phyloP scores from a whole-genome alignment of 129 eudicot genomes.

The Sambucus nigra region DNA sequence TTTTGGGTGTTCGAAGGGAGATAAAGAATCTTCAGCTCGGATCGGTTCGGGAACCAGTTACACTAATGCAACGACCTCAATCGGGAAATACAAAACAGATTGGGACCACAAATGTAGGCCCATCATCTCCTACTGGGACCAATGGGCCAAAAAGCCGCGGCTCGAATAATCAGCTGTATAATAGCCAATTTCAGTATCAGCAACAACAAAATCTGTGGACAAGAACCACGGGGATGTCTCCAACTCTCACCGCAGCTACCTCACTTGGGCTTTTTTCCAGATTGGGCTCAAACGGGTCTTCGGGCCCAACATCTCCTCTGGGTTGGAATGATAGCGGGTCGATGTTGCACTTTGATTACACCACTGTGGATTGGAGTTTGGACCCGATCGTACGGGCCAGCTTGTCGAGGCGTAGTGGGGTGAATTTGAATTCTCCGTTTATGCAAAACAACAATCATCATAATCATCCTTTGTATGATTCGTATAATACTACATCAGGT shows the following conservation, averaged over 20 bases:
- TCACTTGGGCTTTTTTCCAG: conserved; percentile 81
- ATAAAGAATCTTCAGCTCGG: conserved; percentile 67
- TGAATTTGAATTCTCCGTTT: conserved; percentile 15
- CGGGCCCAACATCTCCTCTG: conserved; percentile 65
- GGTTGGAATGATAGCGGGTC: conserved; percentile 72
- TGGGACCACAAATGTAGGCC: conserved; percentile 23
- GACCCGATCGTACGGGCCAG: conserved; percentile 22
- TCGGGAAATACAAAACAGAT: conserved; percentile 37
- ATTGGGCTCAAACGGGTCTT: conserved; percentile 47
- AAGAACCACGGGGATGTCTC: conserved; percentile 37
- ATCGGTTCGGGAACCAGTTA: conserved; percentile 61
- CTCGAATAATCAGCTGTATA: conserved; percentile 32
- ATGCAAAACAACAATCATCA: conserved; percentile 11
- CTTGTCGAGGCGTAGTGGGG: conserved; percentile 39
- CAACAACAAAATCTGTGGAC: conserved; percentile 35
- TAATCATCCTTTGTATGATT: too few relatives aligned
- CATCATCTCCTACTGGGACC: conserved; percentile 25
- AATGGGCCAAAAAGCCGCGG: conserved; percentile 48
- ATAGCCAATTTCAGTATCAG: conserved; percentile 41
- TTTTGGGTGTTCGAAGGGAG: conserved; percentile 31
- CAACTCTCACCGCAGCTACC: conserved; percentile 71
- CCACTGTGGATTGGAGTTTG: conserved; percentile 85
- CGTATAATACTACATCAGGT: conserved; percentile 29
- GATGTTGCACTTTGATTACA: conserved; percentile 55
- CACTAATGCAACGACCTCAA: conserved; percentile 78